Percentiles rank a stretch among this genome's conserved stretches.
Evolutionary conservation across 306 rosid genomes (phyloP).

Genomic region (Cucurbita moschata): DNA sequence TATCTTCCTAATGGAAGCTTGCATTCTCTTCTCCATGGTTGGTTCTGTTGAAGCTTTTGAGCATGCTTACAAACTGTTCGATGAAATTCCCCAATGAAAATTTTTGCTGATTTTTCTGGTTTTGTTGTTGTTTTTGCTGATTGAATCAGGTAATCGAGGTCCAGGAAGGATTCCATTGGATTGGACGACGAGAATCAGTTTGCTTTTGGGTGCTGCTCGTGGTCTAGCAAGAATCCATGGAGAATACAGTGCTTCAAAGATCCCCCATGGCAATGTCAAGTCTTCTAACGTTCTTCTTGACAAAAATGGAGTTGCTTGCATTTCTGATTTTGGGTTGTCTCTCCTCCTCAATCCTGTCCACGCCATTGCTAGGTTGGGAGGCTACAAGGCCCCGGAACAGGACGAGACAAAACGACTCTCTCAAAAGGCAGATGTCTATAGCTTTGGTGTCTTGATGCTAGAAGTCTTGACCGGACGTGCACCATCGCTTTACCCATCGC

Average conservation of each 20-base stretch:
- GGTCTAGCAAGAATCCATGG: constrained; percentile 74
- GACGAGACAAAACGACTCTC: constrained; percentile 60
- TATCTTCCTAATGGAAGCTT: constrained; percentile 88
- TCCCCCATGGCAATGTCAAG: constrained; percentile 87
- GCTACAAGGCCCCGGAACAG: constrained; percentile 89
- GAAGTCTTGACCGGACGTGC: constrained; percentile 80
- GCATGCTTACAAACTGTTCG: not conserved
- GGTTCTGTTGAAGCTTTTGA: not conserved
- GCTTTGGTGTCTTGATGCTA: constrained; percentile 71
- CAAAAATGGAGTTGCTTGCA: constrained; percentile 85
- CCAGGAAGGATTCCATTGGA: constrained; percentile 94
- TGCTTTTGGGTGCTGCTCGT: constrained; percentile 77
- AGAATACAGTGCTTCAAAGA: constrained; percentile 51
- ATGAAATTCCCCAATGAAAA: not conserved
- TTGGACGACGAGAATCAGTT: constrained; percentile 96
- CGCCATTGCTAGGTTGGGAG: constrained; percentile 84
- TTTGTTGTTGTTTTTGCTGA: constrained; percentile 1
- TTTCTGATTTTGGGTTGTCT: constrained; percentile 79
- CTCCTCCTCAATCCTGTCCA: constrained; percentile 76
- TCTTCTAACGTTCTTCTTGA: constrained; percentile 87
- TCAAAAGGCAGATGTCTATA: constrained; percentile 75
- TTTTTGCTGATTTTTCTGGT: not conserved
- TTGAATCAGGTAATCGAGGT: constrained; percentile 66
- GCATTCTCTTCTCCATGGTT: constrained; percentile 88
- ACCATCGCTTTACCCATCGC: constrained; percentile 65